A percentile compares a stretch with the other conserved stretches of the same genome.
Conservation (phyloP, 73 alveolate genomes). For the Effrenium voratum region DNA sequence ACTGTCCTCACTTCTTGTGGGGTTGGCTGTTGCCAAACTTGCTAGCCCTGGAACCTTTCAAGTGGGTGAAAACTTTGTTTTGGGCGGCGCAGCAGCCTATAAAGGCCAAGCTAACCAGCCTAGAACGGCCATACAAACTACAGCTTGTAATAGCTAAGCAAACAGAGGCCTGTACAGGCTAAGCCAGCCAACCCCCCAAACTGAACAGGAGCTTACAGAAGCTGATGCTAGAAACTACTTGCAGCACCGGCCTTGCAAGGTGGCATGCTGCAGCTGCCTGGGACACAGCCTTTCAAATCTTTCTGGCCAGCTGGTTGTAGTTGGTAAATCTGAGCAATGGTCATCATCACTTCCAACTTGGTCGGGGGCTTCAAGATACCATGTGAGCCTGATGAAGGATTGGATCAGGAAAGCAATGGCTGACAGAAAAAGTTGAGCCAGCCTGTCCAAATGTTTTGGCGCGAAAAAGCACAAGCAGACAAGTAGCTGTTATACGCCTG, state of each 20-base stretch:
- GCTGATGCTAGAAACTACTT: background rate
- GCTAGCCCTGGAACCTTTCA: too few species aligned
- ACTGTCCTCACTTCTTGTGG: too few species aligned
- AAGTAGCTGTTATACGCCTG: slow-evolving; percentile 21
- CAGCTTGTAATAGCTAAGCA: too few species aligned
- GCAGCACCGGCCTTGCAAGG: slow-evolving; percentile 14
- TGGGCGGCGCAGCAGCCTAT: background rate
- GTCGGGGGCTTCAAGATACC: background rate
- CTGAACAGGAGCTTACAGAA: background rate
- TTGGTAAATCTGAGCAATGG: background rate
- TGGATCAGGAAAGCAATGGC: background rate
- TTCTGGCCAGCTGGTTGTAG: background rate
- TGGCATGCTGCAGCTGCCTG: slow-evolving; percentile 7
- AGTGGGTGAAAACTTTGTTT: background rate
- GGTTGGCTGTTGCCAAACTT: too few species aligned
- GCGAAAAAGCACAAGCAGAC: background rate
- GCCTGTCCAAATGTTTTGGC: background rate
- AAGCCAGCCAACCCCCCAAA: background rate
- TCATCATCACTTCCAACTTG: background rate
- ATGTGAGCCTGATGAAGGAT: background rate
- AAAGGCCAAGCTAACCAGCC: background rate
- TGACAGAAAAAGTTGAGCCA: background rate
- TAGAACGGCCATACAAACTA: background rate
- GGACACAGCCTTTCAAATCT: slow-evolving; percentile 26
- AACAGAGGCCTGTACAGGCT: background rate